phyloP scores from a whole-genome alignment of 306 rosid genomes.

The Glycine tomentella region DNA sequence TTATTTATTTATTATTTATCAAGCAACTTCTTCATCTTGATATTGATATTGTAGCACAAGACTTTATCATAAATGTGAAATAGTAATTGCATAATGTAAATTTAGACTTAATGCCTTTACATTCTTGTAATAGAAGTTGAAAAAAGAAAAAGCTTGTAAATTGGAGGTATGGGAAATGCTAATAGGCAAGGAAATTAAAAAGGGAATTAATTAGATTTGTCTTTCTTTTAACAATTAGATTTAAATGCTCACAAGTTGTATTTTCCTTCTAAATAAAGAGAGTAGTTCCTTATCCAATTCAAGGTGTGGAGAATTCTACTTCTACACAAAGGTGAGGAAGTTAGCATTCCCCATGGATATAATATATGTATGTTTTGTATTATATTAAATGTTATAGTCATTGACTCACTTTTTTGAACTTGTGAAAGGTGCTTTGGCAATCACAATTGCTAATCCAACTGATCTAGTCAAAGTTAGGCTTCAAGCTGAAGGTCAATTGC shows the following conservation, averaged over 20 bases:
- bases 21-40: slow-evolving; percentile 5
- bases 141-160: background rate
- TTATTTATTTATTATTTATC: background rate
- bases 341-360: slow-evolving; percentile 33
- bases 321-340: slow-evolving; percentile 31
- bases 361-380: background rate
- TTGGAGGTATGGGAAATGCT: slow-evolving; percentile 23
- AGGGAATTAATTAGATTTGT: slow-evolving; percentile 30
- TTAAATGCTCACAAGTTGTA: slow-evolving; percentile 29
- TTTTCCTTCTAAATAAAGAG: slow-evolving; percentile 31
- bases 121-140: slow-evolving; percentile 8
- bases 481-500: slow-evolving; percentile 90
- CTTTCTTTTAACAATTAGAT: background rate
- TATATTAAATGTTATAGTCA: slow-evolving; percentile 17
- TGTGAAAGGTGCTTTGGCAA: slow-evolving; percentile 88
- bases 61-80: slow-evolving; percentile 33
- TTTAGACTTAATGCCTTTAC: slow-evolving; percentile 27
- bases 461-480: slow-evolving; percentile 97
- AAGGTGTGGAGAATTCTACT: slow-evolving; percentile 32
- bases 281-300: slow-evolving; percentile 29
- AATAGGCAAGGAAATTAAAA: slow-evolving; percentile 5
- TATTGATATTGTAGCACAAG: slow-evolving; percentile 12
- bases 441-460: slow-evolving; percentile 87
- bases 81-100: slow-evolving; percentile 26
- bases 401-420: slow-evolving; percentile 31